Base-by-base conservation (phyloP, 139 green algal genomes). In the Yamagishiella unicocca region DNA sequence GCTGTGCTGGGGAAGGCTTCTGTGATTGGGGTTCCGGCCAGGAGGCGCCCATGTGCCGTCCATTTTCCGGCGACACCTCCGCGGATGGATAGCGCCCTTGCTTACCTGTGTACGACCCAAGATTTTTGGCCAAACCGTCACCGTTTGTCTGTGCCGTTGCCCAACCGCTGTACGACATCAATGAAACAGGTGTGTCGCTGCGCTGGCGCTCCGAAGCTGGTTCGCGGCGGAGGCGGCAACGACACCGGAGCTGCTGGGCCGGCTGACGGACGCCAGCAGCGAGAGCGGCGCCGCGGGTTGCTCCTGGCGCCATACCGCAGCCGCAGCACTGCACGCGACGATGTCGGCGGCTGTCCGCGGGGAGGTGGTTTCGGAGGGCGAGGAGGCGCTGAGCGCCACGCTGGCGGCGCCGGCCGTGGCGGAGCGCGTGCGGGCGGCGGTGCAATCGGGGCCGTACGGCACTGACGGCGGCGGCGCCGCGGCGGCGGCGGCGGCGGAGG, bases 371-470 rank as follows among this genome's bases (percentile, higher is more conserved):
- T 31, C 64, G 37, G n/a, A n/a, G n/a, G 67, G 54, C 2, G 83
- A 53, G 10, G 61, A 46, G 33, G 53, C 68, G 4, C 67, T 61
- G 8, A 58, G 33, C 54, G 54, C 66, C 14, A 67, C 67, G 31
- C 75, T 84, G 50, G 76, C 68, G 24, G 83, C 43, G 67, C 64
- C 58, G 42, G 70, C 42, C 68, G 35, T 86, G n/a, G 64, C 77
- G 67, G 82, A 89, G 55, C 87, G 81, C 19, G 55, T 91, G 55
- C 50, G 61, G 33, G 45, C 58, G 37, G 88, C 83, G 6, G 83
- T 89, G 43, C 22, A 37, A 55, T 83, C 38, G 12, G 88, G 88
- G 33, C 88, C 88, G 67, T 91, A 91, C 78, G 88, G 88, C 29
- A 43, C 40, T 29, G 58, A 31, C 2, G 88, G 76, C 4, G 76